Evolutionary conservation across 257 asterid genomes (phyloP).

Genomic region (Jacaranda mimosifolia): DNA sequence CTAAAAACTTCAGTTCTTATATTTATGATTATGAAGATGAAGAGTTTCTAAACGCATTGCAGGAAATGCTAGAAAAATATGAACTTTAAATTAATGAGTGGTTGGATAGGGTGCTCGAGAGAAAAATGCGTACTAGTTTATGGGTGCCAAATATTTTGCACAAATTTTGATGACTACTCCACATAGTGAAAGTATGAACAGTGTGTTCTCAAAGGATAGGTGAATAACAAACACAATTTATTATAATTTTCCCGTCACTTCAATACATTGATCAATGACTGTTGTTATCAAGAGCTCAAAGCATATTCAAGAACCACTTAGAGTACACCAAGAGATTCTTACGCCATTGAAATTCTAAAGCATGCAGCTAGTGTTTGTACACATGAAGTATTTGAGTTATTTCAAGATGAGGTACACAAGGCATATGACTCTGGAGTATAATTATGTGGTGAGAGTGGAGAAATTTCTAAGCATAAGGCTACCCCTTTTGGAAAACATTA

Average conservation of each 20-base stretch:
- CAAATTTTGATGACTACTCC: not conserved
- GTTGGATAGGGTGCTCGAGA: not conserved
- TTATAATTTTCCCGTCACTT: not conserved
- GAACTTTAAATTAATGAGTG: conserved; percentile 10
- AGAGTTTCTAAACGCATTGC: not conserved
- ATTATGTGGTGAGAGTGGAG: not conserved
- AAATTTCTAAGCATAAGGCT: not conserved
- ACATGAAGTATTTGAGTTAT: not conserved
- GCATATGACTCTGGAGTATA: conserved; percentile 9
- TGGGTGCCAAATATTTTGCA: not conserved
- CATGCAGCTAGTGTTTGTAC: conserved; percentile 12
- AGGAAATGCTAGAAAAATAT: too few relatives aligned
- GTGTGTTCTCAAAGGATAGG: too few relatives aligned
- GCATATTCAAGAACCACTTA: not conserved
- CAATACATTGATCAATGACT: not conserved
- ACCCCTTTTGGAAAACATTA: not conserved
- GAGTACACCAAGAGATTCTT: not conserved
- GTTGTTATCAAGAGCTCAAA: not conserved
- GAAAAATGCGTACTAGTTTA: not conserved
- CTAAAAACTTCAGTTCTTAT: not conserved
- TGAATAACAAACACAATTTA: too few relatives aligned
- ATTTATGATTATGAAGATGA: not conserved
- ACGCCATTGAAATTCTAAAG: not conserved
- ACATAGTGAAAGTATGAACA: too few relatives aligned
- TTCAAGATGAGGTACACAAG: conserved; percentile 5